phyloP scores from a whole-genome alignment of 169 alveolate genomes.

The Eimeria acervulina region DNA sequence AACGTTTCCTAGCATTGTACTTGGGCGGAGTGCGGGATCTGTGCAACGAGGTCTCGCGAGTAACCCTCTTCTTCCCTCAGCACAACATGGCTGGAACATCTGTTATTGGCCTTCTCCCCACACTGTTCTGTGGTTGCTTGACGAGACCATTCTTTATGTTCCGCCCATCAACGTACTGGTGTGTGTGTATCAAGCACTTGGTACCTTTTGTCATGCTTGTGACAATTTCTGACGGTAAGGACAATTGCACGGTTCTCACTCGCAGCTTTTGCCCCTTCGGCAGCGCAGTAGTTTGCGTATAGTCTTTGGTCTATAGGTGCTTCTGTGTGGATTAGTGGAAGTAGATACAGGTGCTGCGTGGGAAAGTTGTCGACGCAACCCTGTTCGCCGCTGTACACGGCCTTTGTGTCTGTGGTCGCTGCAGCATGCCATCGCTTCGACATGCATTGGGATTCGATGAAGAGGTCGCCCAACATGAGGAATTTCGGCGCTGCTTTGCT shows the following conservation, averaged over 20 bases:
- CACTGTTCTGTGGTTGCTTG: constrained; percentile 53
- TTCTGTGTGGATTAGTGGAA: neutral
- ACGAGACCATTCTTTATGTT: constrained; percentile 61
- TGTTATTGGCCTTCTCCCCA: constrained; percentile 20
- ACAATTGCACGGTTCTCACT: neutral
- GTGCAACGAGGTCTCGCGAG: constrained; percentile 58
- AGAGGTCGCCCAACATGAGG: constrained; percentile 69
- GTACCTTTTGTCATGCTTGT: constrained; percentile 75
- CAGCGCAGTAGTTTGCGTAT: neutral
- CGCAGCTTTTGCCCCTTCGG: neutral
- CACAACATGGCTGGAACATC: constrained; percentile 36
- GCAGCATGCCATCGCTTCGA: constrained; percentile 57
- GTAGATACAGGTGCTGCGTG: neutral
- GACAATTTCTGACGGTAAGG: constrained; percentile 61
- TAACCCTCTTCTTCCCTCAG: constrained; percentile 63
- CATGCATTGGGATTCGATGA: constrained; percentile 49
- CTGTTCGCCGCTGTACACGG: neutral
- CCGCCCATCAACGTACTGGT: constrained; percentile 71
- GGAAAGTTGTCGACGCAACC: neutral
- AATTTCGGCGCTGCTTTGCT: constrained; percentile 61
- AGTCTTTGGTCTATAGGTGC: neutral
- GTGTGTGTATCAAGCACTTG: constrained; percentile 70
- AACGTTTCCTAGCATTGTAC: constrained; percentile 70
- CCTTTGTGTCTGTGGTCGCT: neutral
- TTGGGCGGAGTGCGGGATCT: constrained; percentile 66